Percentiles rank a stretch among this genome's conserved stretches.
These are phyloP conservation scores for Solanum ossicruentum DNA, from an alignment of 257 asterid genomes.

Conservation along the genomic window DNA sequence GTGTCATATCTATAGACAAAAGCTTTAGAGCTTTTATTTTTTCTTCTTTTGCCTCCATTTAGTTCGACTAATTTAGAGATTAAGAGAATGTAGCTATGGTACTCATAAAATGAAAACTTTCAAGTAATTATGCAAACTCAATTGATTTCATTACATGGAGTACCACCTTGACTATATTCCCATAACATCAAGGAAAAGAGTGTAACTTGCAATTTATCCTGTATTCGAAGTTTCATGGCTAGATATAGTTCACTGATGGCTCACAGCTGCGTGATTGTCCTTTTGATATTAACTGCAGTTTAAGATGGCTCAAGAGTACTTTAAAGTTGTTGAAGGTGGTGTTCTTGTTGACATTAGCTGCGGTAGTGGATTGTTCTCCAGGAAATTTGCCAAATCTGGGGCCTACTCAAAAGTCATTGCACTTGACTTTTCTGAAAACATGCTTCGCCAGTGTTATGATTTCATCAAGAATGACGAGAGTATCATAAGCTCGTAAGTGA, in stretches of 20 bases:
- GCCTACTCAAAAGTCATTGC: conserved; percentile 68
- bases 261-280: not conserved
- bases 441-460: conserved; percentile 88
- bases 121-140: not conserved
- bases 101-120: not conserved
- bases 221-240: not conserved
- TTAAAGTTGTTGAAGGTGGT: conserved; percentile 77
- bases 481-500: conserved; percentile 59
- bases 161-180: not conserved
- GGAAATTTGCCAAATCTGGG: conserved; percentile 83
- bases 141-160: not conserved
- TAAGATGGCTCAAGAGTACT: conserved; percentile 82
- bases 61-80: not conserved
- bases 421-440: conserved; percentile 88
- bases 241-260: not conserved
- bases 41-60: not conserved
- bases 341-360: conserved; percentile 87
- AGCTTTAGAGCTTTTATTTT: not conserved
- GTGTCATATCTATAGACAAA: not conserved
- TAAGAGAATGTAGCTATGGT: not conserved
- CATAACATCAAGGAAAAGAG: not conserved
- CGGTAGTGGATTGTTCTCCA: conserved; percentile 90
- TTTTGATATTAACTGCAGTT: conserved; percentile 43
- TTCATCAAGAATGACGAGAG: conserved; percentile 63
- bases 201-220: not conserved